phyloP scores from a whole-genome alignment of 768 basidiomycete species.

The Hypholoma fasciculare region DNA sequence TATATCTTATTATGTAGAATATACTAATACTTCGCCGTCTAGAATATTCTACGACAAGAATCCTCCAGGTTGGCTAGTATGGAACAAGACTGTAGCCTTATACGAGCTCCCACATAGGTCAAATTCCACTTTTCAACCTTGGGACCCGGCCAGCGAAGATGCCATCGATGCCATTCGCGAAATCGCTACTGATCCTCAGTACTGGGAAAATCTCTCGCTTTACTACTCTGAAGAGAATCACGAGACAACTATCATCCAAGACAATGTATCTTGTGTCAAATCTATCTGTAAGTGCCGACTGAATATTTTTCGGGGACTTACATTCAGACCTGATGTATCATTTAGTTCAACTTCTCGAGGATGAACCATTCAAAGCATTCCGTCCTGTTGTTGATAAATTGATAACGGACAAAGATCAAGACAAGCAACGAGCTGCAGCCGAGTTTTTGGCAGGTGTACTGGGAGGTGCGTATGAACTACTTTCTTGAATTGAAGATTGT shows the following conservation, averaged over 20 bases:
- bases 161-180: constrained; percentile 52
- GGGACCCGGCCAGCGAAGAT: constrained; percentile 54
- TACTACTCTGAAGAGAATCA: constrained; percentile 82
- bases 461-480: constrained; percentile 39
- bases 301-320: not conserved
- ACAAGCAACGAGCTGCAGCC: constrained; percentile 87
- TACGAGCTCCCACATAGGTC: constrained; percentile 48
- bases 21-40: constrained; percentile 4
- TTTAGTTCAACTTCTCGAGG: constrained; percentile 77
- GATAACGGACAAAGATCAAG: constrained; percentile 71
- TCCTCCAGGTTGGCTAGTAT: constrained; percentile 70
- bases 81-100: constrained; percentile 43
- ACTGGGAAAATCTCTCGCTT: constrained; percentile 68
- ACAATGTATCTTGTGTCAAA: constrained; percentile 73
- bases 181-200: constrained; percentile 45
- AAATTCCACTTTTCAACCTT: constrained; percentile 55
- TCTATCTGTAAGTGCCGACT: constrained; percentile 59
- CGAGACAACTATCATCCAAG: constrained; percentile 60
- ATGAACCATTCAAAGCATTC: constrained; percentile 64
- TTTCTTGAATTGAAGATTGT: not conserved
- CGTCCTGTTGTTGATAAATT: constrained; percentile 62
- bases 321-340: not conserved
- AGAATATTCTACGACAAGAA: constrained; percentile 60
- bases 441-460: constrained; percentile 80
- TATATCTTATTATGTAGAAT: not conserved